These are phyloP conservation scores for Glycine latifolia DNA, from an alignment of 306 rosid genomes.

Conservation along the genomic window DNA sequence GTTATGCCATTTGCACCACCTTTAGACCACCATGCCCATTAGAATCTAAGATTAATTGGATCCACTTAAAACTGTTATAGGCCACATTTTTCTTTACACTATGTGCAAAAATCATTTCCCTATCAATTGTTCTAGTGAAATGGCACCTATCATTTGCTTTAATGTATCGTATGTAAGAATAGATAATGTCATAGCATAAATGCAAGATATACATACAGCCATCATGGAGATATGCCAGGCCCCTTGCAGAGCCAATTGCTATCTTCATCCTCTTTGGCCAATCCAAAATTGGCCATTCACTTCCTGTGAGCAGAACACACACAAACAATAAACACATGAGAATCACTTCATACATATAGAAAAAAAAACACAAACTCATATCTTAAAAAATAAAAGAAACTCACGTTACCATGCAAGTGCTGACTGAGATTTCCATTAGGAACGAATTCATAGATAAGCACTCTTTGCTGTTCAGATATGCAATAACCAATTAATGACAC, in stretches of 20 bases:
- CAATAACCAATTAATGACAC: slow-evolving; percentile 91
- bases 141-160: background rate
- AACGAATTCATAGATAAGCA: slow-evolving; percentile 88
- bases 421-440: slow-evolving; percentile 86
- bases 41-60: background rate
- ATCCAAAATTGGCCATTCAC: slow-evolving; percentile 66
- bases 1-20: slow-evolving; percentile 1
- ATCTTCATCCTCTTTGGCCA: slow-evolving; percentile 84
- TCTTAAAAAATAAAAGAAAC: slow-evolving; percentile 30
- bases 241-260: slow-evolving; percentile 93
- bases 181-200: too few relatives aligned
- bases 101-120: background rate
- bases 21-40: background rate
- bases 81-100: background rate
- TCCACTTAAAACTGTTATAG: background rate
- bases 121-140: background rate
- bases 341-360: slow-evolving; percentile 4
- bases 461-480: slow-evolving; percentile 69
- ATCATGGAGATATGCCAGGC: slow-evolving; percentile 87
- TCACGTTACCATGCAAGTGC: slow-evolving; percentile 82
- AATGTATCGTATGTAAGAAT: too few relatives aligned
- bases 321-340: slow-evolving; percentile 15
- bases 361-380: background rate
- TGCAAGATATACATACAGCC: slow-evolving; percentile 68
- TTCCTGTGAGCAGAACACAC: slow-evolving; percentile 52